Evolutionary conservation across 1,284 basidiomycete species (phyloP), one percentile per base, ranked within the genome.

Genomic region (Sparassis latifolia): DNA sequence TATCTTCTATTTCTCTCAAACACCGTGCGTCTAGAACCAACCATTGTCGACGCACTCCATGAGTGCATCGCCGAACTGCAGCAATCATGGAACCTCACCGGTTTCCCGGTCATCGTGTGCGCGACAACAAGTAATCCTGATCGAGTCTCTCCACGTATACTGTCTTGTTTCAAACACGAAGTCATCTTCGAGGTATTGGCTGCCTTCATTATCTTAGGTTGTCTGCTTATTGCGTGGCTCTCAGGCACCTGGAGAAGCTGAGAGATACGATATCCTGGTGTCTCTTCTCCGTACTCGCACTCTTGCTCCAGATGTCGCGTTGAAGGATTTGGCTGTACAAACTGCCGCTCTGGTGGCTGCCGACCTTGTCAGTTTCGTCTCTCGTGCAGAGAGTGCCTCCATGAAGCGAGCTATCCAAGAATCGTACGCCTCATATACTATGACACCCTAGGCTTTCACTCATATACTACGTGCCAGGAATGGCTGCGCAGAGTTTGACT

Each of bases 281-380:
- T 71, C 73, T 4, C 61, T 84, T 10, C 67, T 91, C 4, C 54
- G 63, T 1, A 66, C 69, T 3, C 66, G 70, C 31, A 55, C 64
- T 0, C 63, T 96, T 30, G 81, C 86, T 0, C 79, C 87, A 0
- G 97, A 99, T 68, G 86, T 97, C 1, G 87, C 86, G 9, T 57
- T 95, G 30, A 68, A 72, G 43, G 68, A 72, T 10, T 64, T 99
- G 3, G 93, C 97, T 2, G 82, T 82, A 3, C 92, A 97, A 65
- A 97, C 95, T 2, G 97, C 97, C 5, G 94, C 94, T 1, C 74
- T 99, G 7, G 83, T 94, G 37, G 90, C 93, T 1, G 80, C 77
- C 9, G 96, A 99, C 67, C 75, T 99, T 3, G 76, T 74, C 9
- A 79, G 89, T 56, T 75, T 99, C 1, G 79, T 91, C 1, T 66